Evolutionary conservation across 306 rosid species (phyloP), one percentile per base, ranked within the genome.

Genomic region (Prunus mira): DNA sequence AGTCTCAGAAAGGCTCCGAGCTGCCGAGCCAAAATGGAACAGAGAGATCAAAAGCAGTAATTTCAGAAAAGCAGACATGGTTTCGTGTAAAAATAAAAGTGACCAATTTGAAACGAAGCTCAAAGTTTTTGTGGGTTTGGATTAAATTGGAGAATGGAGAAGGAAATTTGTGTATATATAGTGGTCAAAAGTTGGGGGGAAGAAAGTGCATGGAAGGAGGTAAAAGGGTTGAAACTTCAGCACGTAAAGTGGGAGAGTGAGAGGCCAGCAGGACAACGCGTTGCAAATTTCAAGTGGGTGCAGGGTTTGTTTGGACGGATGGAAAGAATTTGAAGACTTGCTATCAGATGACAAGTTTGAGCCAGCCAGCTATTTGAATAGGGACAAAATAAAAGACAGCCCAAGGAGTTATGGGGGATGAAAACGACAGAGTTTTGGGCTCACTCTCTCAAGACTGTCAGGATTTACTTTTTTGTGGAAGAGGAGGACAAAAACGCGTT

Each of bases 181-280:
- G 61, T 5, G 46, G 22, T 6, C 22, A 9, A 2, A 43, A 10
- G 12, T 0, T 32, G 52, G 22, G n/a, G 72, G 30, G 28, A 43
- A 24, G 81, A 65, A 20, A 4, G 27, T 28, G 15, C 82, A 20
- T 19, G 77, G 83, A 77, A 75, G 69, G 71, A 12, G 79, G 2
- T 2, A 13, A 17, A 71, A 12, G 24, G 55, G 55, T 12, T 38
- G 19, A 57, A 32, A 25, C 41, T 28, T 57, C 41, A 57, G 75
- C 45, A 63, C 74, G 51, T 24, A 43, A 2, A 12, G 68, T 19
- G 45, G 24, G 32, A 8, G 50, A 60, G 58, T 25, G 61, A 65
- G 70, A 67, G 67, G 77, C 83, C 86, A 87, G 91, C 67, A 66
- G 65, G 86, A 61, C 34, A 46, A 77, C 90, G 84, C 87, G 91